Evolutionary conservation across 2,329 filamentous ascomycete genomes (phyloP), one percentile per base, ranked within the genome.

Genomic region (Zalaria sp.): DNA sequence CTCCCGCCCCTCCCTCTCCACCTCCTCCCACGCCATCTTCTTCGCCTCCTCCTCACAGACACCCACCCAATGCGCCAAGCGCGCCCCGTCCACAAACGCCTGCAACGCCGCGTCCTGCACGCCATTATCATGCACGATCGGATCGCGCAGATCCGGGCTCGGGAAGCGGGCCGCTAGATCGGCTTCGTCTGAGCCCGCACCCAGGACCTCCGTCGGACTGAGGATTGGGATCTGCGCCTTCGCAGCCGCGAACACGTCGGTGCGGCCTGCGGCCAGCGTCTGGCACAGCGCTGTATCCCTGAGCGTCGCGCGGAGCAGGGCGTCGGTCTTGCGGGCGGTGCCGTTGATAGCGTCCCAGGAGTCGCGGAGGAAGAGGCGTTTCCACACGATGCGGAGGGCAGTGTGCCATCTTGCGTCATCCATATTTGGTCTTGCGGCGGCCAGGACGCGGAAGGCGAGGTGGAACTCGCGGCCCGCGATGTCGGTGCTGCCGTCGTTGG

Each of bases 341-440:
- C 84, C 77, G 55, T 91, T 89, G 55, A 93, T 73, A 44, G 67
- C 69, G 26, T 73, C 67, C 91, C 91, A 98, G 56, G 95, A 77
- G 57, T 95, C 88, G 39, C 79, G 77, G 49, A 89, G 72, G 53
- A 83, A 83, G 46, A 86, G 81, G 41, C 91, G 77, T 55, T 91
- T 81, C 91, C 91, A 98, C 47, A 96, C 83, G n/a, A 77, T 60
- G 46, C 66, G 68, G 39, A 75, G 63, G 31, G 72, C 56, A 28
- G 68, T 63, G 26, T 79, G 71, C 47, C 72, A 70, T 37, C 73
- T 69, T n/a, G 74, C 71, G 11, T 53, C 44, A 67, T 77, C 49
- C 26, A 60, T 39, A 65, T 67, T 51, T 65, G 75, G 55, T 65
- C 71, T 59, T 66, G 70, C 53, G 64, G 74, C 41, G 45, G 65